Percentiles rank a stretch among this genome's conserved stretches.
phyloP scores from a whole-genome alignment of 2,329 filamentous ascomycete species.

The Lasiodiplodia citricola region DNA sequence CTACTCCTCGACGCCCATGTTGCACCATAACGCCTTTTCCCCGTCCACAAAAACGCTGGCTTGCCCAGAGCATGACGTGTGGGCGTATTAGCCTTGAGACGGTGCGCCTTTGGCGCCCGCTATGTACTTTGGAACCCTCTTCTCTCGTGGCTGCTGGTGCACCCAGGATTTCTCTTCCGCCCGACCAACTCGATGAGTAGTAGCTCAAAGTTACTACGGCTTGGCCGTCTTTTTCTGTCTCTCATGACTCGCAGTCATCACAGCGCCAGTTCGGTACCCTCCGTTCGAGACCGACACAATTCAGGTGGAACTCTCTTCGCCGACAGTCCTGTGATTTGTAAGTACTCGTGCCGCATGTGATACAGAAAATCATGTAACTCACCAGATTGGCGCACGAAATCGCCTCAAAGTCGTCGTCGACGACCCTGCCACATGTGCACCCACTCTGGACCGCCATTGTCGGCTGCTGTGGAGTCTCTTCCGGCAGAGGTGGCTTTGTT shows the following conservation, averaged over 20 bases:
- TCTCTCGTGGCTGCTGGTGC: not conserved
- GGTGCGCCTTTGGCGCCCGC: not conserved
- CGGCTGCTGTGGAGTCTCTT: not conserved
- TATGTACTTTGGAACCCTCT: not conserved
- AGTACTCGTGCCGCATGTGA: not conserved
- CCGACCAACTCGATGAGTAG: not conserved
- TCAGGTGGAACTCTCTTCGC: conserved; percentile 27
- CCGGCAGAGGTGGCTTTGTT: not conserved
- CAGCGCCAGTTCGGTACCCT: conserved; percentile 24
- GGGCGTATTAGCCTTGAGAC: not conserved
- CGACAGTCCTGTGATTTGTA: conserved; percentile 22
- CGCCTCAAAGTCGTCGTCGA: conserved; percentile 16
- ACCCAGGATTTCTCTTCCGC: not conserved
- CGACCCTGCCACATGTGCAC: conserved; percentile 27
- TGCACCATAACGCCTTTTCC: conserved; percentile 7
- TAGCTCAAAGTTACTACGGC: not conserved
- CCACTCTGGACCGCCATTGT: conserved; percentile 12
- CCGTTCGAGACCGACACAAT: conserved; percentile 17
- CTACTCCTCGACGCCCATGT: not conserved
- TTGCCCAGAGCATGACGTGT: not conserved
- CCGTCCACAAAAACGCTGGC: not conserved
- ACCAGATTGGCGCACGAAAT: conserved; percentile 29
- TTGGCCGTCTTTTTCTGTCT: too few species aligned
- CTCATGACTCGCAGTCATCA: not conserved
- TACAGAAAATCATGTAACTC: not conserved